Percentiles rank a stretch among this genome's conserved stretches.
phyloP scores from a whole-genome alignment of 2,329 filamentous ascomycete species.

The Botrytis cinerea region DNA sequence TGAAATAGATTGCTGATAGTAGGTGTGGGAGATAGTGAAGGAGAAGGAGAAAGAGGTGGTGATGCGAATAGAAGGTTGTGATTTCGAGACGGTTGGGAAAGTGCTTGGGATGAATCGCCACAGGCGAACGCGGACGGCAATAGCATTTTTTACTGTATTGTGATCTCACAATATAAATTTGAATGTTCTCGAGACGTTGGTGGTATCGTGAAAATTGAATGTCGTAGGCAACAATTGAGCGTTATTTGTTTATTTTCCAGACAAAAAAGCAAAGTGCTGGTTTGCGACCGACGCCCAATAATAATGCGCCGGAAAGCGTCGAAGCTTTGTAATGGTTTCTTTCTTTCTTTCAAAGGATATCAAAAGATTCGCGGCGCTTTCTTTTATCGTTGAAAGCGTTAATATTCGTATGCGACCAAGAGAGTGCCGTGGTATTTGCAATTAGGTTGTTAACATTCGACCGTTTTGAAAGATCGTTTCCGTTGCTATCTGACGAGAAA shows the following conservation, averaged over 20 bases:
- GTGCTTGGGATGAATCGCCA: conserved; percentile 48
- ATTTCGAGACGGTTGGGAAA: conserved; percentile 46
- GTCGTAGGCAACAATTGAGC: background rate
- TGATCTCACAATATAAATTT: background rate
- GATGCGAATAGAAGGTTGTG: conserved; percentile 54
- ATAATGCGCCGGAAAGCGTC: conserved; percentile 35
- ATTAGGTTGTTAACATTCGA: background rate
- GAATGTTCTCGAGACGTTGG: background rate
- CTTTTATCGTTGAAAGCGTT: conserved; percentile 3
- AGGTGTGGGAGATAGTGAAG: conserved; percentile 51
- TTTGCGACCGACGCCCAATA: conserved; percentile 7
- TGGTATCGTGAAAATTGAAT: background rate
- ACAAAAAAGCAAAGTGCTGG: conserved; percentile 27
- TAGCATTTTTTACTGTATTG: conserved; percentile 49
- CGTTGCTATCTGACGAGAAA: conserved; percentile 17
- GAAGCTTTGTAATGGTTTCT: conserved; percentile 19
- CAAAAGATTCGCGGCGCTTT: conserved; percentile 8
- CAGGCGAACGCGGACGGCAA: conserved; percentile 59
- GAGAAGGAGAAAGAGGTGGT: conserved; percentile 55
- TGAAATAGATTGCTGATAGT: conserved; percentile 58
- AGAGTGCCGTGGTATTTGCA: background rate
- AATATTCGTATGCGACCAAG: background rate
- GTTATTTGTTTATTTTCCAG: conserved; percentile 14
- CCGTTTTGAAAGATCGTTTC: background rate
- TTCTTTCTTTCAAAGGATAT: conserved; percentile 12